These are phyloP conservation scores for Cercospora citrullina DNA, from an alignment of 2,329 filamentous ascomycete species.

Conservation along the genomic window DNA sequence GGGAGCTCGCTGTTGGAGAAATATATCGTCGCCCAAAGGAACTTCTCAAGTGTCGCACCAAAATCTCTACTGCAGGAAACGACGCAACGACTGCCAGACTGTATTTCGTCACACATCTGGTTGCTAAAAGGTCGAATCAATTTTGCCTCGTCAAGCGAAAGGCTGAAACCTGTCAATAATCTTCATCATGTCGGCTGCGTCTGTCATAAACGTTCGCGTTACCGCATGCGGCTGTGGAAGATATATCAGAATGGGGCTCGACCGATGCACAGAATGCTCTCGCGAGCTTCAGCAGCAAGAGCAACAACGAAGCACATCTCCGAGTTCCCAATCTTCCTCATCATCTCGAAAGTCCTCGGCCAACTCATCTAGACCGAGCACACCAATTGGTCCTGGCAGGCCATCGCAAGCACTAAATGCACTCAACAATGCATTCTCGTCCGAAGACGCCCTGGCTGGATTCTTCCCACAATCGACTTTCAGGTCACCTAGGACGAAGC, in stretches of 20 bases:
- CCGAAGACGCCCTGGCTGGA: neutral
- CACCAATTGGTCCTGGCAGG: neutral
- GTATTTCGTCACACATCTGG: neutral
- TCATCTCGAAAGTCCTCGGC: neutral
- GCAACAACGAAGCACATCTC: neutral
- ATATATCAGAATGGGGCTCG: neutral
- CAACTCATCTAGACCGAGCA: neutral
- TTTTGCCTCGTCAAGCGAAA: neutral
- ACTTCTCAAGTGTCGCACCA: neutral
- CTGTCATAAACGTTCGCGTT: neutral
- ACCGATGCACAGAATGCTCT: neutral
- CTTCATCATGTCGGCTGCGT: neutral
- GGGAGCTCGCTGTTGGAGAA: neutral
- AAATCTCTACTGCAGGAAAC: neutral
- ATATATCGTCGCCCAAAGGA: neutral
- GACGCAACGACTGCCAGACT: neutral
- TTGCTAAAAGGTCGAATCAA: neutral
- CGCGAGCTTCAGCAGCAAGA: neutral
- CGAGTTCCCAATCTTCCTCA: neutral
- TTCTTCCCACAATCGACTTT: conserved; percentile 1
- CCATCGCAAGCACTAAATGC: neutral
- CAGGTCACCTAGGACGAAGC: neutral
- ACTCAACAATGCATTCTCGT: conserved; percentile 5
- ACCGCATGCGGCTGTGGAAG: conserved; percentile 4
- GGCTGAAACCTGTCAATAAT: neutral